Evolutionary conservation across 1,284 basidiomycete species (phyloP).

Genomic region (Cystobasidiaceae sp.): DNA sequence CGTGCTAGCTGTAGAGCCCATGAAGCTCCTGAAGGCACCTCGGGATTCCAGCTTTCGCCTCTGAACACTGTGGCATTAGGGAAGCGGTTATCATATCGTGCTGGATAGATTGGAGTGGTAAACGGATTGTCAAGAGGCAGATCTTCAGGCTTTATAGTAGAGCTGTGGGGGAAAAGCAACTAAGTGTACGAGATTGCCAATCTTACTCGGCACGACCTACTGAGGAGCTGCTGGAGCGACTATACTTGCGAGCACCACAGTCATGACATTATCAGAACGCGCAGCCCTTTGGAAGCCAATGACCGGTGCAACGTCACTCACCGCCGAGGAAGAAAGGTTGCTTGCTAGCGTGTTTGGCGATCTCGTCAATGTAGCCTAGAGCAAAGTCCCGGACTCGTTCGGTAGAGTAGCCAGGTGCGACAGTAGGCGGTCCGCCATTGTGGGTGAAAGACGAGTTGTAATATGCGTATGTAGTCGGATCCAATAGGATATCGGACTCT

Average conservation of each 20-base stretch:
- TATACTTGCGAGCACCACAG: too few relatives aligned
- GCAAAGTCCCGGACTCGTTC: conserved; percentile 41
- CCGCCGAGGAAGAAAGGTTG: conserved; percentile 44
- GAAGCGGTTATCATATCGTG: conserved; percentile 42
- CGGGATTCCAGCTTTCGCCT: conserved; percentile 40
- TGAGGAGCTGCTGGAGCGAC: conserved; percentile 36
- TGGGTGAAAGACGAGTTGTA: conserved; percentile 33
- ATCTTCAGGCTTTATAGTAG: too few relatives aligned
- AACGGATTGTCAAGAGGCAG: too few relatives aligned
- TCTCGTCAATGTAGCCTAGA: conserved; percentile 37
- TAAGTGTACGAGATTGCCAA: too few relatives aligned
- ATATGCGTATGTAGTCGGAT: conserved; percentile 45
- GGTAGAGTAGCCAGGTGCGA: conserved; percentile 40
- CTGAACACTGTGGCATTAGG: conserved; percentile 33
- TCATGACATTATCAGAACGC: not conserved
- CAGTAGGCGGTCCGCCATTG: not conserved
- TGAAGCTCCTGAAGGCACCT: conserved; percentile 38
- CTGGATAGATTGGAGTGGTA: not conserved
- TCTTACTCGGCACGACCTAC: too few relatives aligned
- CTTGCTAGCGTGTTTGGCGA: conserved; percentile 20
- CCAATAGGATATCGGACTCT: conserved; percentile 42
- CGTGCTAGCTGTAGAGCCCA: conserved; percentile 42
- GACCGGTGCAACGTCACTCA: not conserved
- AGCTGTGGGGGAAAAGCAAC: too few relatives aligned
- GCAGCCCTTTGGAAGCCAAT: not conserved